Conservation (phyloP, 768 basidiomycete species). For the Mycena amicta region DNA sequence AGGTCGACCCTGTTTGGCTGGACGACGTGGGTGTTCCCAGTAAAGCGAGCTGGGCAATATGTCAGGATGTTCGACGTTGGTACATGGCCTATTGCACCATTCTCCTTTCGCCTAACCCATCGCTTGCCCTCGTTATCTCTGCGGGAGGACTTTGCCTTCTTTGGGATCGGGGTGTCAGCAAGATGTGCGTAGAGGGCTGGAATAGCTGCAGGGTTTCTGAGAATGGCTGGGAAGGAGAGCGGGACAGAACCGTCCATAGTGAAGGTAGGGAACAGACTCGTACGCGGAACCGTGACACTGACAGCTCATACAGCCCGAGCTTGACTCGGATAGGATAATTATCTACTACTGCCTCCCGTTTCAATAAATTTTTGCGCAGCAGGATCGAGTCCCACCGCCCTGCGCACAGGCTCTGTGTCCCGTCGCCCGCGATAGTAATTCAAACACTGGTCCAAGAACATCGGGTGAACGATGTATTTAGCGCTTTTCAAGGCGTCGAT, state of each 20-base stretch:
- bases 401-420: background rate
- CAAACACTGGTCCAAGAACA: slow-evolving; percentile 11
- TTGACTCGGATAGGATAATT: background rate
- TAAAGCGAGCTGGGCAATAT: slow-evolving; percentile 58
- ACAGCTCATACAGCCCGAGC: background rate
- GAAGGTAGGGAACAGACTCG: too few species aligned
- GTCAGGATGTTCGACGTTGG: background rate
- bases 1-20: slow-evolving; percentile 64
- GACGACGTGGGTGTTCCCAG: slow-evolving; percentile 72
- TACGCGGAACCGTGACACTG: background rate
- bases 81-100: slow-evolving; percentile 48
- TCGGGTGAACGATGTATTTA: slow-evolving; percentile 44
- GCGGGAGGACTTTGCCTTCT: slow-evolving; percentile 37
- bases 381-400: slow-evolving; percentile 25
- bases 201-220: slow-evolving; percentile 57
- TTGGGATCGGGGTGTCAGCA: slow-evolving; percentile 27
- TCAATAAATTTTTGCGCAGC: slow-evolving; percentile 35
- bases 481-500: slow-evolving; percentile 70
- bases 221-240: slow-evolving; percentile 72
- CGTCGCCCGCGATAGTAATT: background rate
- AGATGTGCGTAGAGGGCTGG: slow-evolving; percentile 58
- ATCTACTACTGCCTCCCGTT: slow-evolving; percentile 38
- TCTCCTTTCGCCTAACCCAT: slow-evolving; percentile 75
- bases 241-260: slow-evolving; percentile 39
- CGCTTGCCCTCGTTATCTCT: slow-evolving; percentile 77